A percentile compares a stretch with the other conserved stretches of the same genome.
phyloP scores from a whole-genome alignment of 2,329 filamentous ascomycete species.

The Calonectria crousiana region DNA sequence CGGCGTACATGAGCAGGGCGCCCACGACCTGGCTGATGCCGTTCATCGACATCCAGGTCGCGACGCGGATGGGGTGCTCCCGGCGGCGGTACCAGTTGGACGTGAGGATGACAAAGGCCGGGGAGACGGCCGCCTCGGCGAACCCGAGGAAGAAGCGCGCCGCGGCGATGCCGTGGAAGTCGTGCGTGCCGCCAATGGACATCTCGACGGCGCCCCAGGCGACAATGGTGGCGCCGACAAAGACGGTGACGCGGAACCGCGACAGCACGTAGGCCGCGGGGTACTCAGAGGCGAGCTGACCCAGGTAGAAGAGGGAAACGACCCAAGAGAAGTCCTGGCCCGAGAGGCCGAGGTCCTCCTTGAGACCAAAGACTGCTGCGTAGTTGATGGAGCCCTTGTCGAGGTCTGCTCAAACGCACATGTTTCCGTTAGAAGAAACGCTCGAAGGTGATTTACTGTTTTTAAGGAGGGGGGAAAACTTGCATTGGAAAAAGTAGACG shows the following conservation, averaged over 20 bases:
- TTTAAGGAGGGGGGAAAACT: neutral
- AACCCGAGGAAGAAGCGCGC: conserved; percentile 48
- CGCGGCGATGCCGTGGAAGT: conserved; percentile 40
- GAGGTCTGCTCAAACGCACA: conserved; percentile 21
- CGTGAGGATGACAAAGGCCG: conserved; percentile 49
- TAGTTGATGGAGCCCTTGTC: conserved; percentile 37
- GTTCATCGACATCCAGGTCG: conserved; percentile 47
- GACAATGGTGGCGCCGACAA: conserved; percentile 37
- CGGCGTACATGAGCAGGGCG: conserved; percentile 44
- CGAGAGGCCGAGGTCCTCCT: conserved; percentile 23
- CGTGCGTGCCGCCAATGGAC: conserved; percentile 33
- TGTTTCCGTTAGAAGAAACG: neutral
- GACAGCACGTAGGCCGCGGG: conserved; percentile 33
- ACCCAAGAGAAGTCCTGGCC: conserved; percentile 29
- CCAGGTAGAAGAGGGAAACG: conserved; percentile 35
- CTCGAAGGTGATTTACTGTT: neutral
- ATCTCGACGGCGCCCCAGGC: conserved; percentile 46
- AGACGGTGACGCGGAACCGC: conserved; percentile 31
- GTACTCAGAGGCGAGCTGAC: conserved; percentile 32
- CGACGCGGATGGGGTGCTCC: conserved; percentile 47
- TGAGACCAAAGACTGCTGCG: conserved; percentile 33
- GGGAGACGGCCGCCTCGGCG: conserved; percentile 46
- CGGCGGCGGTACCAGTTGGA: conserved; percentile 46
- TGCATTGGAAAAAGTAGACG: conserved; percentile 37
- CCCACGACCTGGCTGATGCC: conserved; percentile 46